Evolutionary conservation across 176 grass and related monocot genomes (phyloP), one percentile per base, ranked within the genome.

Genomic region (Oryza glaberrima): DNA sequence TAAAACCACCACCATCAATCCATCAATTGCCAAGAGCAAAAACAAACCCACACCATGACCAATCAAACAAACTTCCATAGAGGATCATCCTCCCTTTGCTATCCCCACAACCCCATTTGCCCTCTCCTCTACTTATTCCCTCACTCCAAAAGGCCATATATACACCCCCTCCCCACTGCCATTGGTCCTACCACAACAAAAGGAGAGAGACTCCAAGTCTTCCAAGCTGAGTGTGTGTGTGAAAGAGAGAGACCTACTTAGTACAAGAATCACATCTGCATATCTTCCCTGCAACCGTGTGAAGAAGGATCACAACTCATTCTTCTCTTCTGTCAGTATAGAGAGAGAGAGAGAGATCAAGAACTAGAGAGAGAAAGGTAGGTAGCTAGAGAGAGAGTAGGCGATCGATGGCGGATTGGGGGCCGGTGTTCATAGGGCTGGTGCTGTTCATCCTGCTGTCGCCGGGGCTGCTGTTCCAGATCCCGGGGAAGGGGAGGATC

Each of bases 391-490:
- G 30, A 32, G 30, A 32, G 30, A 32, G 30, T 32, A 32, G 30
- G 30, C 30, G 30, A 32, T 32, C 30, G 19, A 94, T 97, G 94
- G 64, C 86, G 61, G 95, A 97, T 44, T 97, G 95, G 95, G 95
- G 22, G 0, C 92, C 92, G 8, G 92, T 97, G 88, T 89, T 97
- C 77, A 91, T 97, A 76, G 87, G 83, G 15, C 81, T 94, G 41
- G 65, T 97, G 70, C 88, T 97, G 56, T 97, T 97, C 92, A 94
- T 97, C 86, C 81, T 97, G 46, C 92, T 97, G 48, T 92, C 95
- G 23, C 95, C 95, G 3, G 95, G 95, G 20, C 72, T 94, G 44
- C 86, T 97, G 41, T 86, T 97, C 80, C 95, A 97, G 86, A 85
- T 97, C 70, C 92, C 95, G 0, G 95, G 75, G 14, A 94, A 88